Percentiles rank a stretch among this genome's conserved stretches.
phyloP scores from a whole-genome alignment of 306 rosid species.

The Glycyrrhiza uralensis region DNA sequence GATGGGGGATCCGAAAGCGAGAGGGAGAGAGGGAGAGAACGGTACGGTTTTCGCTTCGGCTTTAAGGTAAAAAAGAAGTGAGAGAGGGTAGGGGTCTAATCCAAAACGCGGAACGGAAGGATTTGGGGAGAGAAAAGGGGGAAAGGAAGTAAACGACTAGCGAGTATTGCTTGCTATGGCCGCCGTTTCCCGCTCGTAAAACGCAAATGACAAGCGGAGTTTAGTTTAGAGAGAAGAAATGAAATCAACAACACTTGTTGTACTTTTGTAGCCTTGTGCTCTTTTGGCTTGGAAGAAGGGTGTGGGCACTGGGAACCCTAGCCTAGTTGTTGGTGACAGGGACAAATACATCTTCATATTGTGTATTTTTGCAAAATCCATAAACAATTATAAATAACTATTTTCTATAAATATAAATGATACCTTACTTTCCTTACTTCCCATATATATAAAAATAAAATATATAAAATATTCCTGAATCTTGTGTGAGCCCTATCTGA shows the following conservation, averaged over 20 bases:
- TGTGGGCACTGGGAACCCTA: constrained; percentile 19
- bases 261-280: not conserved
- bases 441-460: not conserved
- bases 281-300: constrained; percentile 1
- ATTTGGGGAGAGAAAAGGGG: not conserved
- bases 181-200: constrained; percentile 45
- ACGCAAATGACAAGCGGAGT: constrained; percentile 29
- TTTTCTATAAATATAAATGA: not conserved
- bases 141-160: constrained; percentile 7
- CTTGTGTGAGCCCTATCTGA: not conserved
- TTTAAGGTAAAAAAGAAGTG: not conserved
- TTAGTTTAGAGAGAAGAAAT: no score
- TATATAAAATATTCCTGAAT: no score
- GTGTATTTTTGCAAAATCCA: not conserved
- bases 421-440: not conserved
- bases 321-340: not conserved
- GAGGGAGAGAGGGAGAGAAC: not conserved
- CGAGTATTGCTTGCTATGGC: not conserved
- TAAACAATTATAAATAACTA: not conserved
- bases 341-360: not conserved
- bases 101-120: constrained; percentile 12
- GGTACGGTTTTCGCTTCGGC: not conserved
- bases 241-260: not conserved
- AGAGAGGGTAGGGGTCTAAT: not conserved
- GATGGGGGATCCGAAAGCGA: not conserved